A percentile compares a stretch with the other conserved stretches of the same genome.
These are phyloP conservation scores for Triticum timopheevii DNA, from an alignment of 176 grass and related monocot genomes.

Conservation along the genomic window DNA sequence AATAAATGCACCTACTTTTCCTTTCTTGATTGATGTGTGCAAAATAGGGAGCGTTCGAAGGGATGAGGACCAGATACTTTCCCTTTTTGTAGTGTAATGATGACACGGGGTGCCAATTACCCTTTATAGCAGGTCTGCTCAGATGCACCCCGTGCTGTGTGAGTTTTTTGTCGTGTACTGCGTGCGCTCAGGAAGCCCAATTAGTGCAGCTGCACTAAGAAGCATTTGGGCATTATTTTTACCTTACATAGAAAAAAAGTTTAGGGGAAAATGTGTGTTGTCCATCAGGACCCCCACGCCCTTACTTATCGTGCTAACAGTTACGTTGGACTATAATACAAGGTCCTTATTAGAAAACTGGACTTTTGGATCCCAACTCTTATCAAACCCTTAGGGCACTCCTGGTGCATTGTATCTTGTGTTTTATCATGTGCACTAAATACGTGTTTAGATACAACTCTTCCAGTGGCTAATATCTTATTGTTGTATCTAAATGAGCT, in stretches of 20 bases:
- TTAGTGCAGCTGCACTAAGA: too few species aligned
- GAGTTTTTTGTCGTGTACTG: too few species aligned
- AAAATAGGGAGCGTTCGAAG: too few species aligned
- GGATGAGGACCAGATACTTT: too few species aligned
- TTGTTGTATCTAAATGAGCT: not conserved
- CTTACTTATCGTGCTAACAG: not conserved
- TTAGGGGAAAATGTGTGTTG: not conserved
- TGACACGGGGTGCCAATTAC: too few species aligned
- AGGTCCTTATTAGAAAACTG: not conserved
- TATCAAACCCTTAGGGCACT: not conserved
- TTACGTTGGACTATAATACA: not conserved
- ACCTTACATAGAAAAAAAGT: not conserved
- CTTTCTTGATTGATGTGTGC: too few species aligned
- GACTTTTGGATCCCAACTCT: not conserved
- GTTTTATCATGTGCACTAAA: not conserved
- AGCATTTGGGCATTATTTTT: not conserved
- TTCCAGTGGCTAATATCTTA: not conserved
- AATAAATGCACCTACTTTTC: too few species aligned
- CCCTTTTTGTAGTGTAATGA: too few species aligned
- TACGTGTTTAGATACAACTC: not conserved
- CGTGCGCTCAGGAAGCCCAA: too few species aligned
- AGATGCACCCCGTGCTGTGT: too few species aligned
- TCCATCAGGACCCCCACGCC: not conserved
- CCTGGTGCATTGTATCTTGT: not conserved
- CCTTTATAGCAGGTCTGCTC: too few species aligned